phyloP scores from a whole-genome alignment of 768 basidiomycete species.

The Clitopilus hobsonii region DNA sequence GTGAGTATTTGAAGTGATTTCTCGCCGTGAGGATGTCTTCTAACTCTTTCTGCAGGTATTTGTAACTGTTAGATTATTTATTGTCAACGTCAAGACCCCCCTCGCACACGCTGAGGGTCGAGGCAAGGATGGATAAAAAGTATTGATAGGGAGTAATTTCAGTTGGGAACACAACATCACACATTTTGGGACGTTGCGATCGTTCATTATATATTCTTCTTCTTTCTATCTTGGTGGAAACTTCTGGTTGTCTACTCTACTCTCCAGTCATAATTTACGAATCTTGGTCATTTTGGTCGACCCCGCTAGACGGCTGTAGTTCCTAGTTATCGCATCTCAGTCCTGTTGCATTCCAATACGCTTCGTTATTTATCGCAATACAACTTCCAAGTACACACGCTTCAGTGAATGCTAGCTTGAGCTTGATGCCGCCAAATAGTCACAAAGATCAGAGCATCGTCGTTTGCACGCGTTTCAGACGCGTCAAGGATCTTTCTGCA shows the following conservation, averaged over 20 bases:
- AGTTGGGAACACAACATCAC: background rate
- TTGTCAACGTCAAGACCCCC: background rate
- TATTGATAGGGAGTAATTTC: background rate
- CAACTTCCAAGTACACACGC: background rate
- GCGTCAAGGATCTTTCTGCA: slow-evolving; percentile 1
- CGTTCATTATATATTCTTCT: background rate
- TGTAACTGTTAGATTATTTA: background rate
- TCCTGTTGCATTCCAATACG: background rate
- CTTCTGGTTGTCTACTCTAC: background rate
- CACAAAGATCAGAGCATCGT: background rate
- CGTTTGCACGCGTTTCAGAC: background rate
- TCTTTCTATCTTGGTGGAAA: background rate
- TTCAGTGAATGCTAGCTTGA: no score
- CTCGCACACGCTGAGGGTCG: background rate
- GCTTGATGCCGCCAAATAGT: background rate
- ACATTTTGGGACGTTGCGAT: slow-evolving; percentile 1
- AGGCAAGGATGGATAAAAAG: slow-evolving; percentile 1
- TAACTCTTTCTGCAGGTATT: background rate
- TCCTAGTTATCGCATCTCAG: background rate
- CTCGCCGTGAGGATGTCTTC: slow-evolving; percentile 6
- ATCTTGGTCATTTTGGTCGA: slow-evolving; percentile 3
- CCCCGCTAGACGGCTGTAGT: background rate
- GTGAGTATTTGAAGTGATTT: background rate
- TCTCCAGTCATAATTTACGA: slow-evolving; percentile 1
- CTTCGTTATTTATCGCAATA: background rate